Conservation (phyloP, 495 filamentous ascomycete species). For the Penicillium lagena region DNA sequence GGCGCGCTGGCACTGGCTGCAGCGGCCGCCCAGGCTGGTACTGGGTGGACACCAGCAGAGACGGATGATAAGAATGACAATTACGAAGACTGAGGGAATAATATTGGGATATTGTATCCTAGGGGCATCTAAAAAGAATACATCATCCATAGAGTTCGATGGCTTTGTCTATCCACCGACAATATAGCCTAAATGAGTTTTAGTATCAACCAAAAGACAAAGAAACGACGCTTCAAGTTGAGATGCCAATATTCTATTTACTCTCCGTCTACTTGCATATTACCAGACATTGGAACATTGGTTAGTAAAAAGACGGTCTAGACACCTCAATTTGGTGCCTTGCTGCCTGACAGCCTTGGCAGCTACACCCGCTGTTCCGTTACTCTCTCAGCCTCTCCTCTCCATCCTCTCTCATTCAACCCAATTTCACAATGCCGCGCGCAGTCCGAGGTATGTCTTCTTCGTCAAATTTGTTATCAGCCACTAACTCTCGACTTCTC, state of each 20-base stretch:
- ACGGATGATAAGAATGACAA: slow-evolving; percentile 2
- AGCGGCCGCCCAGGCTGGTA: slow-evolving; percentile 56
- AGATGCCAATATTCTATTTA: too few relatives aligned
- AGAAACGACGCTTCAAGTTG: too few relatives aligned
- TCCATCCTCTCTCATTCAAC: not conserved
- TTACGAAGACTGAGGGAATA: too few relatives aligned
- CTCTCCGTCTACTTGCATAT: too few relatives aligned
- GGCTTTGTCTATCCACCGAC: too few relatives aligned
- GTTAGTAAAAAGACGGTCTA: too few relatives aligned
- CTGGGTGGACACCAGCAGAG: slow-evolving; percentile 50
- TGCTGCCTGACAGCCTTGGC: slow-evolving; percentile 8
- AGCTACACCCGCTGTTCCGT: not conserved
- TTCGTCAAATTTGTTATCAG: not conserved
- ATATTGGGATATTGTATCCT: too few relatives aligned
- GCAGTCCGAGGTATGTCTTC: slow-evolving; percentile 35
- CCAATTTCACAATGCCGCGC: slow-evolving; percentile 34
- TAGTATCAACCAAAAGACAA: too few relatives aligned
- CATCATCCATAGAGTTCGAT: too few relatives aligned
- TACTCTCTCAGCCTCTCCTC: not conserved
- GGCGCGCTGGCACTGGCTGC: slow-evolving; percentile 48
- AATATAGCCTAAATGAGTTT: too few relatives aligned
- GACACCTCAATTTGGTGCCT: slow-evolving; percentile 6
- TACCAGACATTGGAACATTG: too few relatives aligned
- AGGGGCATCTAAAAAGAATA: too few relatives aligned
- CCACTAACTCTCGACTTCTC: not conserved